These are phyloP conservation scores for Tubosaeta sp. DNA, from an alignment of 768 basidiomycete species.

Conservation along the genomic window DNA sequence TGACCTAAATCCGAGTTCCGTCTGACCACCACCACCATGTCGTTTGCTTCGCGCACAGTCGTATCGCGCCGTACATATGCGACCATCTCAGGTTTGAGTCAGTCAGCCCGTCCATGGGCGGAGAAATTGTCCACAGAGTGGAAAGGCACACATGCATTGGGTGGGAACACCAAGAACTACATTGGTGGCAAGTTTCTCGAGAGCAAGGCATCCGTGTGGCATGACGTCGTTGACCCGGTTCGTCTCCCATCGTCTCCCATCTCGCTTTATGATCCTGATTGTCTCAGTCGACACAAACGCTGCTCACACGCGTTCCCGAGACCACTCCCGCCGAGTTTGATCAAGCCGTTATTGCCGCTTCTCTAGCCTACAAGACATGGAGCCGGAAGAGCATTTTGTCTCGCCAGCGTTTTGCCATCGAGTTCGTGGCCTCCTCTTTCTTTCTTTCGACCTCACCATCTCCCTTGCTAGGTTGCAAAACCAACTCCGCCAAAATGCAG, in stretches of 20 bases:
- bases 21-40: slow-evolving; percentile 17
- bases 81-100: slow-evolving; percentile 48
- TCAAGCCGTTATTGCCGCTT: slow-evolving; percentile 78
- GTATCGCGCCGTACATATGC: slow-evolving; percentile 36
- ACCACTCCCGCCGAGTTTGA: slow-evolving; percentile 79
- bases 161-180: slow-evolving; percentile 88
- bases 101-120: slow-evolving; percentile 56
- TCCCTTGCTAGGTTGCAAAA: slow-evolving; percentile 66
- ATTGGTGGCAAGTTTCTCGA: slow-evolving; percentile 88
- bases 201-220: slow-evolving; percentile 73
- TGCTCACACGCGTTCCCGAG: slow-evolving; percentile 88
- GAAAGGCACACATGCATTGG: slow-evolving; percentile 83
- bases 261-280: not conserved
- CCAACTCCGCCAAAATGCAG: slow-evolving; percentile 79
- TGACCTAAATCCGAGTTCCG: slow-evolving; percentile 13
- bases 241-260: slow-evolving; percentile 23
- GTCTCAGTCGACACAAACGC: slow-evolving; percentile 78
- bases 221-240: slow-evolving; percentile 88
- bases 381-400: slow-evolving; percentile 78
- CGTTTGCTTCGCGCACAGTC: slow-evolving; percentile 12
- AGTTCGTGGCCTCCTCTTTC: slow-evolving; percentile 49
- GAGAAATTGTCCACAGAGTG: slow-evolving; percentile 70
- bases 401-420: slow-evolving; percentile 83
- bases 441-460: slow-evolving; percentile 1
- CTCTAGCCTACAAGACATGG: slow-evolving; percentile 86